Percentiles rank a stretch among this genome's conserved stretches.
Conservation (phyloP, 2,329 filamentous ascomycete genomes). For the Diaporthe sp. region DNA sequence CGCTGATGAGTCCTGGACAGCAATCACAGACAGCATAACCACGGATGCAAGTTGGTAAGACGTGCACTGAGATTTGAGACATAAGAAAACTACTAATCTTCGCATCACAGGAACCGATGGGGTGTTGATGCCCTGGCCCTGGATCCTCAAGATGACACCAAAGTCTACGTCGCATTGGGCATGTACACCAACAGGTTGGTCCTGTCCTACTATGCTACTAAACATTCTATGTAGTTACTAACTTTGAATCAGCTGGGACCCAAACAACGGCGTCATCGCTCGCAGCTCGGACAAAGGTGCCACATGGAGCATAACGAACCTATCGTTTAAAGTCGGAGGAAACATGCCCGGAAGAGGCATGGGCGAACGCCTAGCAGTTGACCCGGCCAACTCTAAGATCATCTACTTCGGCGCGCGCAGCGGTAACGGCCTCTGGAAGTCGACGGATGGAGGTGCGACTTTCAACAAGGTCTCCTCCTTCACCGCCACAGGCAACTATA, state of each 20-base stretch:
- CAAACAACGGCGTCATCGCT: slow-evolving; percentile 67
- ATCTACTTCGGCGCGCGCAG: slow-evolving; percentile 72
- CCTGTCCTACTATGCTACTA: background rate
- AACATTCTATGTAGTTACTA: background rate
- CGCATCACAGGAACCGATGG: slow-evolving; percentile 63
- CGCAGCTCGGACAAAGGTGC: slow-evolving; percentile 67
- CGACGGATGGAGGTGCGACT: slow-evolving; percentile 67
- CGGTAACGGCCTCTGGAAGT: slow-evolving; percentile 72
- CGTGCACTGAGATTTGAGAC: background rate
- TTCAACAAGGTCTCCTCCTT: slow-evolving; percentile 67
- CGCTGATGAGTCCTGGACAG: slow-evolving; percentile 56
- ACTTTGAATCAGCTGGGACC: slow-evolving; percentile 55
- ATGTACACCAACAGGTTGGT: slow-evolving; percentile 69
- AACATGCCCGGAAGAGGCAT: slow-evolving; percentile 74
- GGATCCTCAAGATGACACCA: slow-evolving; percentile 65
- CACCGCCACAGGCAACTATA: slow-evolving; percentile 64
- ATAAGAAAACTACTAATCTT: background rate
- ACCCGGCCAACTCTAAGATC: slow-evolving; percentile 69
- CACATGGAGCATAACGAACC: slow-evolving; percentile 63
- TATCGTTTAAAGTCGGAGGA: slow-evolving; percentile 72
- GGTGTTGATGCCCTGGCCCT: slow-evolving; percentile 70
- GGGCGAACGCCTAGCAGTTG: slow-evolving; percentile 71
- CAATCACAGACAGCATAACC: slow-evolving; percentile 39
- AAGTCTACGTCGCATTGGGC: slow-evolving; percentile 68
- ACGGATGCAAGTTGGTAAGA: slow-evolving; percentile 38